These are phyloP conservation scores for Saccharomyces uvarum DNA, from an alignment of 1,139 yeast species.

Conservation along the genomic window DNA sequence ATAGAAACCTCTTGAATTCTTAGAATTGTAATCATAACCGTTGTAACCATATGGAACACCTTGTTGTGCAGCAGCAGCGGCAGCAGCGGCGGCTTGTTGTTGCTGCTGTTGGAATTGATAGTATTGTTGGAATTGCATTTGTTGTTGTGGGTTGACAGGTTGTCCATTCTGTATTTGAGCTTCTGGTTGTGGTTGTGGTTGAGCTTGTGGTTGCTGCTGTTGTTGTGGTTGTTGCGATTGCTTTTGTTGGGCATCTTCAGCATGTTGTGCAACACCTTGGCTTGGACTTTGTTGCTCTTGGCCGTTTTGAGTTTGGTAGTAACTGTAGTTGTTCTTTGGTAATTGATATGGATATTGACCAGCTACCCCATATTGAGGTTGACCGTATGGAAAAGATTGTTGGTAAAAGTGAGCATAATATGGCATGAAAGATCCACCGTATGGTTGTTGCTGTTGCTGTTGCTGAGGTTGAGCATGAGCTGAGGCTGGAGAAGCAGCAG, in stretches of 20 bases:
- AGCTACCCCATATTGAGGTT: slow-evolving; percentile 30
- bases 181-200: slow-evolving; percentile 13
- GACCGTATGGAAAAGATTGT: slow-evolving; percentile 31
- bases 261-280: slow-evolving; percentile 15
- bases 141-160: slow-evolving; percentile 15
- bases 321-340: slow-evolving; percentile 28
- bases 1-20: slow-evolving; percentile 30
- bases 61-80: slow-evolving; percentile 25
- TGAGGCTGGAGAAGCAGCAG: slow-evolving; percentile 20
- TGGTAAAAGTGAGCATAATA: slow-evolving; percentile 29
- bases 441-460: slow-evolving; percentile 22
- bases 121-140: slow-evolving; percentile 30
- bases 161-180: slow-evolving; percentile 15
- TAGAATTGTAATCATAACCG: slow-evolving; percentile 28
- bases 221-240: slow-evolving; percentile 9
- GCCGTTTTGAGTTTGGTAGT: slow-evolving; percentile 11
- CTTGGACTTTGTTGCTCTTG: slow-evolving; percentile 9
- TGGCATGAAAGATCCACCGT: slow-evolving; percentile 28
- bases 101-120: slow-evolving; percentile 28
- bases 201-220: slow-evolving; percentile 5
- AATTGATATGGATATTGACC: slow-evolving; percentile 31
- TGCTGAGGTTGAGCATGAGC: slow-evolving; percentile 18
- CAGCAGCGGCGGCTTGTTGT: slow-evolving; percentile 20
- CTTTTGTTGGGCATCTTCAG: slow-evolving; percentile 18
- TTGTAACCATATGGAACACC: slow-evolving; percentile 28